These are phyloP conservation scores for Ochetophila trinervis DNA, from an alignment of 306 rosid species.

Conservation along the genomic window DNA sequence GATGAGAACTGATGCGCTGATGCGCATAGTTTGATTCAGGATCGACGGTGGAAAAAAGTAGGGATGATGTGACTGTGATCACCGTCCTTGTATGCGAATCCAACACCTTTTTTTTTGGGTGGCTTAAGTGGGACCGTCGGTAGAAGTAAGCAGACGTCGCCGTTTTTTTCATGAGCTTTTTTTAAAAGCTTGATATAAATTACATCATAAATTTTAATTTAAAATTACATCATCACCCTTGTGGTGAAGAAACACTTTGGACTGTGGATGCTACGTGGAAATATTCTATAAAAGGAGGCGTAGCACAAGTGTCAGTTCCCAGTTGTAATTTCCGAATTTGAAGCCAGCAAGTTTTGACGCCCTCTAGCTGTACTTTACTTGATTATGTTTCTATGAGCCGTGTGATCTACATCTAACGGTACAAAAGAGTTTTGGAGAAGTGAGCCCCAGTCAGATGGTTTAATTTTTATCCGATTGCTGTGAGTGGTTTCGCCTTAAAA, in stretches of 20 bases:
- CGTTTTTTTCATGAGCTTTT: constrained; percentile 18
- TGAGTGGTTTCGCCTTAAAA: neutral
- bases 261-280: constrained; percentile 5
- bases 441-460: constrained; percentile 17
- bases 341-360: neutral
- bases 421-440: neutral
- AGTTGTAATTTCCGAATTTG: no score
- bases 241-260: neutral
- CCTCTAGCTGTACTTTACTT: neutral
- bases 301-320: constrained; percentile 17
- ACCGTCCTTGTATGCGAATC: constrained; percentile 27
- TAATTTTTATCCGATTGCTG: neutral
- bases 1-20: constrained; percentile 1
- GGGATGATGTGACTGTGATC: constrained; percentile 22
- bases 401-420: constrained; percentile 12
- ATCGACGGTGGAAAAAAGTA: constrained; percentile 15
- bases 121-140: constrained; percentile 28
- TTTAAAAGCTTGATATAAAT: neutral
- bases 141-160: constrained; percentile 32
- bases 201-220: no score
- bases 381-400: constrained; percentile 21
- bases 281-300: constrained; percentile 24
- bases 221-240: constrained; percentile 26
- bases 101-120: neutral
- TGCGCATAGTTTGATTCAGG: neutral